Conservation (phyloP, 2,329 filamentous ascomycete genomes). For the Blumeria hordei region DNA sequence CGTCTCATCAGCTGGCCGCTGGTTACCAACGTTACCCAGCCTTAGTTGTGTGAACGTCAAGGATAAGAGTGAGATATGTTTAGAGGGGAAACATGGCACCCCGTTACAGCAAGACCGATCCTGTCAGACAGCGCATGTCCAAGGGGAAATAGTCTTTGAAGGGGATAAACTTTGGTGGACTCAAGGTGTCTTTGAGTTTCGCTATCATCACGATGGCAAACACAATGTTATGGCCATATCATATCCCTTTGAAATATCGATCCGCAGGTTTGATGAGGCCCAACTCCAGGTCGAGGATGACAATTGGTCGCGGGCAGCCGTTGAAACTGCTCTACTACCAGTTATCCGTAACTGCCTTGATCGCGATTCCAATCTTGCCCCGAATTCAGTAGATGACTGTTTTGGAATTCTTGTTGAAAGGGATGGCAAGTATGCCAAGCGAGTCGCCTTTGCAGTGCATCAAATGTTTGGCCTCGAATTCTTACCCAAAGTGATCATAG, state of each 20-base stretch:
- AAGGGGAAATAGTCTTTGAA: conserved; percentile 65
- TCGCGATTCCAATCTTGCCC: conserved; percentile 73
- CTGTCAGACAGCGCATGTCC: conserved; percentile 30
- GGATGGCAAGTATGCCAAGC: conserved; percentile 67
- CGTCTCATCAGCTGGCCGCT: conserved; percentile 67
- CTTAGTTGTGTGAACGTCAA: conserved; percentile 42
- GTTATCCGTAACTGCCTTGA: conserved; percentile 85
- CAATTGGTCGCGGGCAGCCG: conserved; percentile 37
- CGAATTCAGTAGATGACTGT: conserved; percentile 49
- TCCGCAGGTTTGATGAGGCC: conserved; percentile 56
- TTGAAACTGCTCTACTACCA: conserved; percentile 57
- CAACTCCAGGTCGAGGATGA: conserved; percentile 35
- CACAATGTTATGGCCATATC: conserved; percentile 91
- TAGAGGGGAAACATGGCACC: no score
- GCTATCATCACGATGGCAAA: conserved; percentile 82
- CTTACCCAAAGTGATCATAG: conserved; percentile 71
- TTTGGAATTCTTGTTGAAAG: conserved; percentile 73
- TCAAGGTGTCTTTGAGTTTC: conserved; percentile 85
- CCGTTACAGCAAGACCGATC: conserved; percentile 19
- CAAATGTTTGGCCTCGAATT: conserved; percentile 98
- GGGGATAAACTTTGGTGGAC: conserved; percentile 97
- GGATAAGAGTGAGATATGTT: neutral
- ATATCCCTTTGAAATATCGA: conserved; percentile 73
- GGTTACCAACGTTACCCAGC: conserved; percentile 58
- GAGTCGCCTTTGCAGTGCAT: conserved; percentile 81